These are phyloP conservation scores for Thielaviopsis cerberus DNA, from an alignment of 2,329 filamentous ascomycete genomes.

Conservation along the genomic window DNA sequence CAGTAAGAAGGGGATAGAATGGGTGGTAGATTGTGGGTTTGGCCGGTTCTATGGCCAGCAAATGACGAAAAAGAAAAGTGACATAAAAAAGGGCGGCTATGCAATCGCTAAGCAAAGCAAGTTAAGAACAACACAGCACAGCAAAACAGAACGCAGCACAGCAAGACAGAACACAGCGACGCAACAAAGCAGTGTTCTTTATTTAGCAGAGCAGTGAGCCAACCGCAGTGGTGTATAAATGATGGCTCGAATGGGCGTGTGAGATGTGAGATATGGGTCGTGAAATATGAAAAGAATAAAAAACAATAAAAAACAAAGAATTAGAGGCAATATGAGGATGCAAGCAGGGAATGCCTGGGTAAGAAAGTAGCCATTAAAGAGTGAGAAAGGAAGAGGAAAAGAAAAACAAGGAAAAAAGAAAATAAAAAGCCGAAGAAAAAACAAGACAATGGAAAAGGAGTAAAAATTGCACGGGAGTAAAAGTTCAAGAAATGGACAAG, in stretches of 20 bases:
- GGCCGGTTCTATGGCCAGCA: not conserved
- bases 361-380: not conserved
- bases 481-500: not conserved
- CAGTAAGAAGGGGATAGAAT: not conserved
- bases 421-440: not conserved
- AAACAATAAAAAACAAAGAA: slow-evolving; percentile 1
- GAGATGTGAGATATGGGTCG: not conserved
- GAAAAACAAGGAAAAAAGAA: not conserved
- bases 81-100: not conserved
- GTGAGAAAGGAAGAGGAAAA: not conserved
- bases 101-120: not conserved
- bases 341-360: not conserved
- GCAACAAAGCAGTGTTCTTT: not conserved
- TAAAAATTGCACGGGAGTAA: not conserved
- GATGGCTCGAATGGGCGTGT: not conserved
- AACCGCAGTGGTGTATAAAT: not conserved
- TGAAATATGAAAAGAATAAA: not conserved
- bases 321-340: not conserved
- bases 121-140: not conserved
- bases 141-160: not conserved
- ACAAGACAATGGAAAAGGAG: not conserved
- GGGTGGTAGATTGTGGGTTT: not conserved
- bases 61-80: not conserved
- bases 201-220: not conserved
- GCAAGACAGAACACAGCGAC: not conserved